Evolutionary conservation across 208 protist genomes (phyloP), one percentile per base, ranked within the genome.

Genomic region (Herpetomonas samuelpessoai): DNA sequence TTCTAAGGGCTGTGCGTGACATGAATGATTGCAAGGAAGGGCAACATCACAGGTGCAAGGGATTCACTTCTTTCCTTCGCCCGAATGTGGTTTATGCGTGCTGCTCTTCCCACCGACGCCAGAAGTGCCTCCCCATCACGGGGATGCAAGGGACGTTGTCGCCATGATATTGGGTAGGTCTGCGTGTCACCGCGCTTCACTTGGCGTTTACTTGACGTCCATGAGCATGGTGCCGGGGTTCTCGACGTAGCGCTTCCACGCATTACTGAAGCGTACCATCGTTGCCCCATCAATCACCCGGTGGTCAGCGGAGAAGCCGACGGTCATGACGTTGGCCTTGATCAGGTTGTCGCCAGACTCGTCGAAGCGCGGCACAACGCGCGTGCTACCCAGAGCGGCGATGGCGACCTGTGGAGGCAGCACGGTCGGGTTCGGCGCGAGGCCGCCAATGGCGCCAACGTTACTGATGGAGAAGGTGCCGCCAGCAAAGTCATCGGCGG

Each of bases 401-500:
- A 98, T 98, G n/a, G 75, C 86, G 4, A 98, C 96, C 57, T 98
- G 83, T 18, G 96, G 96, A 14, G 83, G 66, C 12, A 95, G 49
- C 54, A 98, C 62, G 31, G 98, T 74, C 9, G 97, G 97, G 27
- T 57, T 73, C 16, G 90, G 68, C 44, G 96, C 95, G 0, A 92
- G 98, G 21, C 93, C 96, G n/a, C 97, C 97, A 56, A 99, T 97
- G 14, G 82, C 73, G 22, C 97, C 97, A 71, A 99, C 97, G 78
- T 99, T 99, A 35, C 90, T 97, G 7, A 99, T 61, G 14, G 97
- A 94, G 71, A 99, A 97, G 27, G 96, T 98, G 55, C 96, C 97
- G 24, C 83, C 93, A 2, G 63, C 56, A 52, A 98, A 67, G 65
- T 96, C 81, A 27, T 64, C 59, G n/a, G 68, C 51, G 21, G 61